phyloP scores from a whole-genome alignment of 495 filamentous ascomycete genomes.

The Chaetomidium leptoderma region DNA sequence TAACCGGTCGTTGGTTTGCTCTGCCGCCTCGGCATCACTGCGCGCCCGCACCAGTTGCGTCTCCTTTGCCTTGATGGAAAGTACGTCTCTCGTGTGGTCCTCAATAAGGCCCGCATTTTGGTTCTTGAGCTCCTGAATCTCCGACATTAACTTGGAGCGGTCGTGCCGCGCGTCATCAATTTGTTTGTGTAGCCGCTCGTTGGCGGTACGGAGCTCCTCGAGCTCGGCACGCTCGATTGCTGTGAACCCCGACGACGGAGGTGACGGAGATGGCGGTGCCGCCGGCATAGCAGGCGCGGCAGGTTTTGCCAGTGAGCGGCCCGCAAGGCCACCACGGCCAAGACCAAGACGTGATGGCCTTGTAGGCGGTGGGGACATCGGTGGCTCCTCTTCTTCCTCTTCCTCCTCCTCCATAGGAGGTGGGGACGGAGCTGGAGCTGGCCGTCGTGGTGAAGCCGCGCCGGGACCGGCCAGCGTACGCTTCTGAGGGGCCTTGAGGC shows the following conservation, averaged over 20 bases:
- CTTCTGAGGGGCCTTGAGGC: constrained; percentile 67
- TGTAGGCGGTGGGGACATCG: constrained; percentile 43
- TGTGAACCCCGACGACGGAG: constrained; percentile 57
- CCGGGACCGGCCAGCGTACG: constrained; percentile 54
- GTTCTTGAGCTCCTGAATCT: constrained; percentile 84
- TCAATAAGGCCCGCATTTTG: constrained; percentile 96
- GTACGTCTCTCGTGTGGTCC: constrained; percentile 90
- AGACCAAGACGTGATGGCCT: constrained; percentile 59
- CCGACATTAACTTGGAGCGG: constrained; percentile 65
- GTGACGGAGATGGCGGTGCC: constrained; percentile 45
- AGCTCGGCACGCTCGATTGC: constrained; percentile 81
- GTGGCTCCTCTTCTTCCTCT: constrained; percentile 59
- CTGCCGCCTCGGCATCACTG: constrained; percentile 82
- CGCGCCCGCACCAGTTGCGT: constrained; percentile 91
- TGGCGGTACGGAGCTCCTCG: constrained; percentile 78
- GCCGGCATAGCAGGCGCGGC: constrained; percentile 35
- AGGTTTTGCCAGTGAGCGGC: constrained; percentile 81
- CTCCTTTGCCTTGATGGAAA: constrained; percentile 97
- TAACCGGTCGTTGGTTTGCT: constrained; percentile 75
- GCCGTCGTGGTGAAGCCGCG: constrained; percentile 59
- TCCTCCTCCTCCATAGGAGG: constrained; percentile 48
- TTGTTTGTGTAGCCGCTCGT: constrained; percentile 66
- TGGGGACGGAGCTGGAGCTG: constrained; percentile 48
- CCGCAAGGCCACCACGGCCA: constrained; percentile 74
- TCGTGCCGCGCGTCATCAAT: constrained; percentile 74